Evolutionary conservation across 805 yeast species (phyloP), one percentile per base, ranked within the genome.

Genomic region (Kazachstania viticola): DNA sequence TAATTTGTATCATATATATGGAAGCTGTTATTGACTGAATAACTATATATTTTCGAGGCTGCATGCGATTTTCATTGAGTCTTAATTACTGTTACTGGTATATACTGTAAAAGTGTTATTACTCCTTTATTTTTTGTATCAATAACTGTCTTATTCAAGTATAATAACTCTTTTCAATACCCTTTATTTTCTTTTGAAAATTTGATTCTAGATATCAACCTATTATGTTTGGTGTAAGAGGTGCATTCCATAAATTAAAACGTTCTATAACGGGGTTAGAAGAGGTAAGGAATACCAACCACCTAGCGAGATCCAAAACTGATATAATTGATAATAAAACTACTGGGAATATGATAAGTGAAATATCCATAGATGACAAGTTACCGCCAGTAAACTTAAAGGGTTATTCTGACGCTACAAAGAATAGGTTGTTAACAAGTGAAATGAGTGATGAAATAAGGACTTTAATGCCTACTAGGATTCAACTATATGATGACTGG

Each of bases 401-500:
- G 1, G 95, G 95, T 1, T 82, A 81, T 50, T 58, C 62, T 17
- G 45, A 61, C 0, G 50, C 63, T 3, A 81, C 94, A 0, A 69
- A 64, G 36, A 73, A 72, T 38, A 62, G 66, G 40, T 57, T 88
- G 7, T 47, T 88, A 34, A 61, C 64, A n/a, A 30, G 43, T 0
- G 79, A 71, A 30, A 58, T 88, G 46, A 91, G 91, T 1, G 79
- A 70, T 36, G 84, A 83, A 33, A 66, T 88, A 22, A 64, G 95
- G 28, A 61, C 64, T 17, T 65, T 83, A 32, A 52, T 91, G 37
- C 95, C 96, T 0, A 67, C 82, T 4, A 63, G 96, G 29, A 61
- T 81, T 25, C 95, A 84, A 51, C 62, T 88, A 16, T 72, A 72
- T 38, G 76, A 79, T 24, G 68, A 69, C 5, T 91, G 97, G 98